These are phyloP conservation scores for Sungouiozyma ichnusensis DNA, from an alignment of 805 yeast genomes.

Conservation along the genomic window DNA sequence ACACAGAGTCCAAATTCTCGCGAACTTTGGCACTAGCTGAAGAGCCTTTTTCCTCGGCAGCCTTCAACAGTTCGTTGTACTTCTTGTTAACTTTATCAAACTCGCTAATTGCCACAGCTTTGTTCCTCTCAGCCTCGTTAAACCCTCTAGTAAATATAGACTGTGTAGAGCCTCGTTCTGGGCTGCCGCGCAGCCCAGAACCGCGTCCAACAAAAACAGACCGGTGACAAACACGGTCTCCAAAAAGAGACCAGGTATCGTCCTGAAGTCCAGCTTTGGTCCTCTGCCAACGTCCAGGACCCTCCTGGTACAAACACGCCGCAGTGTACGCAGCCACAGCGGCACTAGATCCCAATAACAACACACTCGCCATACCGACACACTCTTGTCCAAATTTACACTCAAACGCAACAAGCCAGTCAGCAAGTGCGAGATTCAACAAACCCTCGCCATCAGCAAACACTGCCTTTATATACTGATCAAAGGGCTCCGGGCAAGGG, in stretches of 20 bases:
- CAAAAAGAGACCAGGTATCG: not conserved
- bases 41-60: constrained; percentile 3
- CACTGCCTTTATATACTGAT: not conserved
- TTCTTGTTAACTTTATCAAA: constrained; percentile 22
- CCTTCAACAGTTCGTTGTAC: constrained; percentile 13
- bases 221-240: not conserved
- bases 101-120: constrained; percentile 23
- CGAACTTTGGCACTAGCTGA: constrained; percentile 10
- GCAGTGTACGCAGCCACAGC: not conserved
- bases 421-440: too few species aligned
- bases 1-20: constrained; percentile 6
- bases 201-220: too few species aligned
- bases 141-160: constrained; percentile 22
- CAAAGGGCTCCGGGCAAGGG: not conserved
- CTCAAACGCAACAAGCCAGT: not conserved
- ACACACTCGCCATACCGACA: not conserved
- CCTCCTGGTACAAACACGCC: not conserved
- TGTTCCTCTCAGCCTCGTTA: constrained; percentile 21
- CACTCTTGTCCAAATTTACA: not conserved
- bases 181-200: too few species aligned
- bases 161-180: constrained; percentile 6
- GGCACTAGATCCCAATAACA: not conserved
- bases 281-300: not conserved
- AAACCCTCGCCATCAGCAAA: too few species aligned
- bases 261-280: not conserved